Base-by-base conservation (phyloP, 805 yeast genomes). In the Jamesozyma lodderae region DNA sequence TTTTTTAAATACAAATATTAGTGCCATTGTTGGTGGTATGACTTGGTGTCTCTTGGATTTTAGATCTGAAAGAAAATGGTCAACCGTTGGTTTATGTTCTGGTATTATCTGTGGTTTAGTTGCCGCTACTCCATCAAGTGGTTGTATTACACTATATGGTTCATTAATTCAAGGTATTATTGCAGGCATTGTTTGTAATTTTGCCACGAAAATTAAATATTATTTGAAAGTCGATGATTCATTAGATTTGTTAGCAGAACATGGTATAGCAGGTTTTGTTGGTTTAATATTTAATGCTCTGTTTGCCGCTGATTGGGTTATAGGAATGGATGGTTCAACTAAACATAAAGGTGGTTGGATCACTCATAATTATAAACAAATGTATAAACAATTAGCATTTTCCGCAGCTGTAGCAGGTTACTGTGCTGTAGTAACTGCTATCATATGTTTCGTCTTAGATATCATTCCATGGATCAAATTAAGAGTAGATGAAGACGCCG, bases 221-320 rank as follows among this genome's bases (percentile, higher is more conserved):
- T 63, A 84, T 45, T 65, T 82, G 33, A 72, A 73, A 42, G 87
- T 90, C 36, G 97, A 92, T 60, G 98, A 90, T 64, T 79, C 96
- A 2, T 67, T 92, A 51, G 97, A 92, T 80, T 78, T 87, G 36
- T 72, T 90, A 58, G 97, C 97, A n/a, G 97, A 90, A 75, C 98
- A 90, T 79, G 97, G 96, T 35, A 72, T 90, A 51, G 97, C 96
- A 0, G 98, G 98, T 23, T 72, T 88, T 33, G 71, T 90, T 33
- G 97, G 98, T 0, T 69, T 88, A 34, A 41, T 90, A n/a, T 87
- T 86, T 66, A 87, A 86, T 56, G 96, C 84, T 0, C 56, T 90
- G 1, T 88, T 92, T 56, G 96, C 84, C 13, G 84, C 88, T 6
- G 74, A 81, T 39, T 81, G 85, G 60, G 94, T 92, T 38, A 74